Conservation (phyloP, 805 yeast genomes). For the Ogataea paradorogensis region DNA sequence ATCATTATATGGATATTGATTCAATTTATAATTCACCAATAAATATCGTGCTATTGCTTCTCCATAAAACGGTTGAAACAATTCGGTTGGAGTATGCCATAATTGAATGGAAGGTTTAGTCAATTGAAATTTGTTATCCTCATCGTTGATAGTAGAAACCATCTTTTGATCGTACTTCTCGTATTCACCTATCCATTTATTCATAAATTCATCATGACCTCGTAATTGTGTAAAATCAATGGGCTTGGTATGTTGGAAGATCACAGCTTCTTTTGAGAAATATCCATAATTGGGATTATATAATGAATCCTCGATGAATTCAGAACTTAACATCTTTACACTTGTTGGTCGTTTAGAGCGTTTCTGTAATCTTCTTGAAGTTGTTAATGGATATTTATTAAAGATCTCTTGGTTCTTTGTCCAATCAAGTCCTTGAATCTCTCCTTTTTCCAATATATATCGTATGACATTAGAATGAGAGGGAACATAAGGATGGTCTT, state of each 20-base stretch:
- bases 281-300: conserved; percentile 84
- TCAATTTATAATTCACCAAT: conserved; percentile 64
- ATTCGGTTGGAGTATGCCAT: conserved; percentile 90
- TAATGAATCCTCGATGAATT: conserved; percentile 80
- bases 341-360: conserved; percentile 51
- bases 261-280: conserved; percentile 73
- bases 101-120: conserved; percentile 53
- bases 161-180: conserved; percentile 43
- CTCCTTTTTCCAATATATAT: conserved; percentile 33
- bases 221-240: conserved; percentile 56
- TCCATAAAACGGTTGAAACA: conserved; percentile 81
- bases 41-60: conserved; percentile 82
- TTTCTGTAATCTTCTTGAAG: conserved; percentile 34
- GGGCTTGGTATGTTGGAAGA: conserved; percentile 64
- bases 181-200: conserved; percentile 64
- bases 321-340: conserved; percentile 70
- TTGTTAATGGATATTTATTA: conserved; percentile 43
- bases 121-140: conserved; percentile 21
- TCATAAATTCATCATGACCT: conserved; percentile 69
- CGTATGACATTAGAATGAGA: conserved; percentile 24
- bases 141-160: conserved; percentile 22
- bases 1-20: conserved; percentile 66
- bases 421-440: conserved; percentile 34
- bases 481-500: conserved; percentile 21
- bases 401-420: conserved; percentile 36